phyloP scores from a whole-genome alignment of 805 yeast genomes.

The Ogataea naganishii region DNA sequence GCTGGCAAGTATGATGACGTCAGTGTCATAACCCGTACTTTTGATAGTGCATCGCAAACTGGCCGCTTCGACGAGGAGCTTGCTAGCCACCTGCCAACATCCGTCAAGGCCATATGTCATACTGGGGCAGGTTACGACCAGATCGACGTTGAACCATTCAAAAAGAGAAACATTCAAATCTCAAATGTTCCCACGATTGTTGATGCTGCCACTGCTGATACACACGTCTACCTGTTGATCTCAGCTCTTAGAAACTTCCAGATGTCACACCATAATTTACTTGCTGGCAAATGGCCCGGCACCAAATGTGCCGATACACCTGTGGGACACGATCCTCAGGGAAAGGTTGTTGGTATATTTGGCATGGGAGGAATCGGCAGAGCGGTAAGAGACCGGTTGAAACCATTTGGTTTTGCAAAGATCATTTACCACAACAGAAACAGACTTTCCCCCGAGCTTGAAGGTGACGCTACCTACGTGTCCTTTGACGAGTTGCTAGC shows the following conservation, averaged over 20 bases:
- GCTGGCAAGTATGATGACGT: slow-evolving; percentile 27
- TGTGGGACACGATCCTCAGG: slow-evolving; percentile 68
- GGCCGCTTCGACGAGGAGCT: slow-evolving; percentile 39
- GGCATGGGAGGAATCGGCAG: slow-evolving; percentile 93
- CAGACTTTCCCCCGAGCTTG: slow-evolving; percentile 50
- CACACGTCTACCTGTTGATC: slow-evolving; percentile 40
- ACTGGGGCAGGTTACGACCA: slow-evolving; percentile 55
- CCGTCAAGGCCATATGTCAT: slow-evolving; percentile 35
- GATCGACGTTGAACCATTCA: slow-evolving; percentile 34
- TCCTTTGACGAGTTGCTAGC: slow-evolving; percentile 58
- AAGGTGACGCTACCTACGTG: slow-evolving; percentile 63
- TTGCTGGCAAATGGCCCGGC: slow-evolving; percentile 55
- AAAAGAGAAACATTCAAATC: slow-evolving; percentile 32
- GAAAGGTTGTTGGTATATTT: slow-evolving; percentile 67
- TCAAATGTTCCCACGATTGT: slow-evolving; percentile 48
- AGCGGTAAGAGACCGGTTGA: slow-evolving; percentile 60
- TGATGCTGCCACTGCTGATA: slow-evolving; percentile 49
- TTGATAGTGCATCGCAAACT: slow-evolving; percentile 27
- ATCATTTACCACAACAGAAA: slow-evolving; percentile 67
- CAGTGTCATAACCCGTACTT: slow-evolving; percentile 32
- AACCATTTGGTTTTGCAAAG: slow-evolving; percentile 68
- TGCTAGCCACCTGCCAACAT: slow-evolving; percentile 25
- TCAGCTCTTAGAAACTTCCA: slow-evolving; percentile 55
- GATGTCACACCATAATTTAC: slow-evolving; percentile 42
- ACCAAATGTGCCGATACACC: slow-evolving; percentile 43